Conservation (phyloP, 495 filamentous ascomycete species). For the Hyaloscypha bicolor region DNA sequence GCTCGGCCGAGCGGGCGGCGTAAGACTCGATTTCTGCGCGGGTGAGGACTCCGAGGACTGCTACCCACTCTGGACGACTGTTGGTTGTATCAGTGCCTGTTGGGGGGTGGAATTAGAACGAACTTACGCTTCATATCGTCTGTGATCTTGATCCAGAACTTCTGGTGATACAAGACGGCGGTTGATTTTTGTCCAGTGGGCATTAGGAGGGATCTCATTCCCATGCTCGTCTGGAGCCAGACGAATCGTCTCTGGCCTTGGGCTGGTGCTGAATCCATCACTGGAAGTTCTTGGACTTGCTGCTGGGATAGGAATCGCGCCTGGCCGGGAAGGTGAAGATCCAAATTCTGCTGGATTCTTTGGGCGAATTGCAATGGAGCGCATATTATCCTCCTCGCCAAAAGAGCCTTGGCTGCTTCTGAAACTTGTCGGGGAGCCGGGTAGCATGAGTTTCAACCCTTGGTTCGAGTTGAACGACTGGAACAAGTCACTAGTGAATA, state of each 20-base stretch:
- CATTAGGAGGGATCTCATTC: slow-evolving; percentile 64
- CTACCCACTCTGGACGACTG: slow-evolving; percentile 61
- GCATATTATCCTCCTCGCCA: slow-evolving; percentile 17
- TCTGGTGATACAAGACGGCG: slow-evolving; percentile 67
- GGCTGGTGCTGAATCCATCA: slow-evolving; percentile 21
- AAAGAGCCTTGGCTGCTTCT: slow-evolving; percentile 15
- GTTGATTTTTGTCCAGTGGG: slow-evolving; percentile 72
- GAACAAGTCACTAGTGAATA: slow-evolving; percentile 23
- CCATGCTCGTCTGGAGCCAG: slow-evolving; percentile 55
- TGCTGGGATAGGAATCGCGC: slow-evolving; percentile 20
- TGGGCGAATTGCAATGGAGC: slow-evolving; percentile 20
- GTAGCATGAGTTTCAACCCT: slow-evolving; percentile 20
- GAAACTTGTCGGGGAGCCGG: slow-evolving; percentile 21
- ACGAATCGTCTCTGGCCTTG: slow-evolving; percentile 10
- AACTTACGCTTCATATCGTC: slow-evolving; percentile 66
- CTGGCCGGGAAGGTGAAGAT: slow-evolving; percentile 11
- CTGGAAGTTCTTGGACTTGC: not conserved
- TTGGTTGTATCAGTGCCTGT: slow-evolving; percentile 3
- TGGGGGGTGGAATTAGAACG: not conserved
- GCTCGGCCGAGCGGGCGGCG: slow-evolving; percentile 55
- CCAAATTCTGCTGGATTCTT: slow-evolving; percentile 18
- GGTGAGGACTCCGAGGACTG: slow-evolving; percentile 63
- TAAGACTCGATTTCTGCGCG: slow-evolving; percentile 62
- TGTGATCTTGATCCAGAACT: slow-evolving; percentile 62
- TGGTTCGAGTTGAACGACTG: not conserved